Evolutionary conservation across 371 early-diverging fungal genomes (phyloP).

Genomic region (Coelomomyces lativittatus): DNA sequence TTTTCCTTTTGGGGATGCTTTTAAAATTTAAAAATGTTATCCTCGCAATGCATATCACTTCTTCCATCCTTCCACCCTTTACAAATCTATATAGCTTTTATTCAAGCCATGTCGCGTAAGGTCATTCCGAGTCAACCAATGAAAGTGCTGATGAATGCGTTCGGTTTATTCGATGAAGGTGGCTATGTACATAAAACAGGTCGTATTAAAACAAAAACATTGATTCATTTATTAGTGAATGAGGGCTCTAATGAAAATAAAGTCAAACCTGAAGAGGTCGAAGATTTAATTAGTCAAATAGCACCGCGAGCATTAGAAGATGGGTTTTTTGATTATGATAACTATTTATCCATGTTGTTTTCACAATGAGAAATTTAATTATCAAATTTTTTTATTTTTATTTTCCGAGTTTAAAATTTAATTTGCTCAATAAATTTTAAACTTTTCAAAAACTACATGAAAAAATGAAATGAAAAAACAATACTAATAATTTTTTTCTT

Average conservation of each 20-base stretch:
- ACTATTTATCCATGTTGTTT: neutral
- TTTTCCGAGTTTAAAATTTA: too few relatives aligned
- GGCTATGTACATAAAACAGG: neutral
- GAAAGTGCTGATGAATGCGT: neutral
- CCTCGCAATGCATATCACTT: too few relatives aligned
- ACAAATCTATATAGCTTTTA: neutral
- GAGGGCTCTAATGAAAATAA: neutral
- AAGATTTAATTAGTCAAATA: neutral
- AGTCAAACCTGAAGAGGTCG: neutral
- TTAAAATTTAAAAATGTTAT: too few relatives aligned
- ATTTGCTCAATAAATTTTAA: too few relatives aligned
- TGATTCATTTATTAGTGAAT: neutral
- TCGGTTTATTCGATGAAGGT: conserved; percentile 1
- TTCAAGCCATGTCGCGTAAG: conserved; percentile 3
- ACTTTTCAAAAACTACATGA: too few relatives aligned
- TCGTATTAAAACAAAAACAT: neutral
- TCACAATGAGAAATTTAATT: conserved; percentile 1
- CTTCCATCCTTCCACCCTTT: too few relatives aligned
- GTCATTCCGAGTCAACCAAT: neutral
- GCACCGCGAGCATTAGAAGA: conserved; percentile 1
- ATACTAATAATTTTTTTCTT: too few relatives aligned
- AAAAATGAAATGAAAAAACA: too few relatives aligned
- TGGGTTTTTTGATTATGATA: conserved; percentile 1
- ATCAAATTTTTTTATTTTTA: too few relatives aligned
- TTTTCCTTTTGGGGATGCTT: too few relatives aligned